Conservation (phyloP, 2,329 filamentous ascomycete genomes). For the Trichoderma sp. region DNA sequence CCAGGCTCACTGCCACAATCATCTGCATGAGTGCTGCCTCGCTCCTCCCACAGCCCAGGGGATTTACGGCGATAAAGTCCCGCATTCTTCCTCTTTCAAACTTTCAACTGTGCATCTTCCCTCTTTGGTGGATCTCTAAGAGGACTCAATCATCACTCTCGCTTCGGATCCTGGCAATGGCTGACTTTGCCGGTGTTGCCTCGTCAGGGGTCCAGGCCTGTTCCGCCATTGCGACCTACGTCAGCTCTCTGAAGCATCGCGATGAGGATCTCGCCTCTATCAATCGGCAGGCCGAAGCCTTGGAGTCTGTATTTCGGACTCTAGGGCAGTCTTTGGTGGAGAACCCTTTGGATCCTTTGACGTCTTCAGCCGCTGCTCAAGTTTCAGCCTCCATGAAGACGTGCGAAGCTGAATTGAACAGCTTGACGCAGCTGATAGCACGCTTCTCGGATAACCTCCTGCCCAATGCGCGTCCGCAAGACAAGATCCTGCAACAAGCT, state of each 20-base stretch:
- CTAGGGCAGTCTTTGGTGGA: neutral
- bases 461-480: neutral
- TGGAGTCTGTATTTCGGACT: neutral
- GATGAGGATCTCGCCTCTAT: neutral
- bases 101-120: too few species aligned
- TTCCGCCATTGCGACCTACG: conserved; percentile 1
- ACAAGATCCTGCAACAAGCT: neutral
- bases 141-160: too few species aligned
- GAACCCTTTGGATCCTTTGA: neutral
- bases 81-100: too few species aligned
- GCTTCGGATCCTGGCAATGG: neutral
- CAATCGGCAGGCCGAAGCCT: neutral
- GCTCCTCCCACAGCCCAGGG: too few species aligned
- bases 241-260: neutral
- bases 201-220: neutral
- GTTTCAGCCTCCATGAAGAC: neutral
- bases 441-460: neutral
- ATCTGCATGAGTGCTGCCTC: too few species aligned
- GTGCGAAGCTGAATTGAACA: neutral
- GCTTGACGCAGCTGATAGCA: neutral
- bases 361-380: neutral
- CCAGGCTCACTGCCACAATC: too few species aligned
- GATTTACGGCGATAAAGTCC: too few species aligned
- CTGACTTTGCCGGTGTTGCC: neutral
- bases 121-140: too few species aligned